Percentiles rank a stretch among this genome's conserved stretches.
Evolutionary conservation across 2,329 filamentous ascomycete species (phyloP).

Genomic region (Proliferodiscus dingleyae): DNA sequence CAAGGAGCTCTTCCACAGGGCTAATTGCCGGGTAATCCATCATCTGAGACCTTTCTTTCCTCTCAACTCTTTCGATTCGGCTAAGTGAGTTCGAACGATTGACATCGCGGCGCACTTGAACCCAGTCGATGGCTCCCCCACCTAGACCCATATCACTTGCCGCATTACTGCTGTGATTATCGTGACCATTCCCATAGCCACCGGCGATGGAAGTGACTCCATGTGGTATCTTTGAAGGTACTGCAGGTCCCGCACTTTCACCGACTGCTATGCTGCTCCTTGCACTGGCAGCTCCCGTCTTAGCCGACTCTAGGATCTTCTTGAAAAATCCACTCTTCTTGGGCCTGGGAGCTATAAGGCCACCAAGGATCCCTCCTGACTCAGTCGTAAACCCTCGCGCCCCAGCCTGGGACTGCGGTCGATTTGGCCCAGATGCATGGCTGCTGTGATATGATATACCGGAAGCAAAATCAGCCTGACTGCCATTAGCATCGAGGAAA

Average conservation of each 20-base stretch:
- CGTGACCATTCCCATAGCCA: conserved; percentile 36
- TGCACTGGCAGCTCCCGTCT: conserved; percentile 86
- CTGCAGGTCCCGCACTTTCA: conserved; percentile 37
- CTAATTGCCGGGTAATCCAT: conserved; percentile 85
- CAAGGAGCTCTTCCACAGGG: conserved; percentile 83
- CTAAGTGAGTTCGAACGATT: conserved; percentile 93
- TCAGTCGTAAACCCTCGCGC: conserved; percentile 50
- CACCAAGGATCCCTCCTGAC: conserved; percentile 69
- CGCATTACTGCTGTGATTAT: conserved; percentile 36
- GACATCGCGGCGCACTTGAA: conserved; percentile 93
- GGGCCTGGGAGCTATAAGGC: conserved; percentile 68
- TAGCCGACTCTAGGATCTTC: conserved; percentile 89
- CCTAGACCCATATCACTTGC: conserved; percentile 68
- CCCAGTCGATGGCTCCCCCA: conserved; percentile 70
- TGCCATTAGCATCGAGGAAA: conserved; percentile 24
- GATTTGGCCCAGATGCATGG: conserved; percentile 52
- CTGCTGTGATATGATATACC: conserved; percentile 89
- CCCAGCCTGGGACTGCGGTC: conserved; percentile 60
- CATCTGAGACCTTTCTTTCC: conserved; percentile 88
- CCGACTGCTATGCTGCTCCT: conserved; percentile 76
- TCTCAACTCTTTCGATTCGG: conserved; percentile 77
- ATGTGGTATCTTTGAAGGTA: conserved; percentile 25
- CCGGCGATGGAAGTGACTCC: conserved; percentile 49
- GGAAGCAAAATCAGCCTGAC: conserved; percentile 44
- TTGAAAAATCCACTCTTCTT: conserved; percentile 91